Evolutionary conservation across 306 rosid genomes (phyloP).

Genomic region (Trichosanthes truncata): DNA sequence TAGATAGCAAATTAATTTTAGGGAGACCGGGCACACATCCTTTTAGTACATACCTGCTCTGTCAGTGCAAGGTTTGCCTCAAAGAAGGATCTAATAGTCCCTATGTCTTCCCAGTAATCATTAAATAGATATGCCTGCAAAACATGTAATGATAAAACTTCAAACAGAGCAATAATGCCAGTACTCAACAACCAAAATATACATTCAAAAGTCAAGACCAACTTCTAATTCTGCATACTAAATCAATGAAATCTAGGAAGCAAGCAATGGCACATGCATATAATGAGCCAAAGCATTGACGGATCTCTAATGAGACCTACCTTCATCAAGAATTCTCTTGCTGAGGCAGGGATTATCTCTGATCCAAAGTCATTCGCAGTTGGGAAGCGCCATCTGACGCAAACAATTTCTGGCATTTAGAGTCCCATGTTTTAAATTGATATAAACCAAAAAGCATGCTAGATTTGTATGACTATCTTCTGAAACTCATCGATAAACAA

Average conservation of each 20-base stretch:
- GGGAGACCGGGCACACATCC: background rate
- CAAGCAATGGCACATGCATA: background rate
- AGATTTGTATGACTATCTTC: background rate
- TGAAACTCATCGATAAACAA: background rate
- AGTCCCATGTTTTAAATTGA: slow-evolving; percentile 1
- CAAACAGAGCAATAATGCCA: background rate
- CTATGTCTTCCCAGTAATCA: slow-evolving; percentile 97
- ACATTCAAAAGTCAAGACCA: background rate
- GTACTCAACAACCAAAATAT: background rate
- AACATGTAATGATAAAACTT: background rate
- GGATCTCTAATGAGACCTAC: slow-evolving; percentile 18
- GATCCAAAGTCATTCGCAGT: slow-evolving; percentile 99
- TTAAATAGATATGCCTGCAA: slow-evolving; percentile 89
- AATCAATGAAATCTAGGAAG: background rate
- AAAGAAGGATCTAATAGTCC: slow-evolving; percentile 91
- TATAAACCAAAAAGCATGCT: background rate
- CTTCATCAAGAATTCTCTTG: slow-evolving; percentile 72
- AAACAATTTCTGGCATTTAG: slow-evolving; percentile 20
- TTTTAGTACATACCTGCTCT: slow-evolving; percentile 46
- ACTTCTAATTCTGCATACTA: background rate
- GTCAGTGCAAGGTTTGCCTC: slow-evolving; percentile 93
- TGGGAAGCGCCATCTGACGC: slow-evolving; percentile 86
- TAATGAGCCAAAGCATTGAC: background rate
- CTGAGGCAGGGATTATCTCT: slow-evolving; percentile 91
- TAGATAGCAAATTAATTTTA: background rate